Conservation (phyloP, 2,329 filamentous ascomycete genomes). For the Cordyceps javanica region DNA sequence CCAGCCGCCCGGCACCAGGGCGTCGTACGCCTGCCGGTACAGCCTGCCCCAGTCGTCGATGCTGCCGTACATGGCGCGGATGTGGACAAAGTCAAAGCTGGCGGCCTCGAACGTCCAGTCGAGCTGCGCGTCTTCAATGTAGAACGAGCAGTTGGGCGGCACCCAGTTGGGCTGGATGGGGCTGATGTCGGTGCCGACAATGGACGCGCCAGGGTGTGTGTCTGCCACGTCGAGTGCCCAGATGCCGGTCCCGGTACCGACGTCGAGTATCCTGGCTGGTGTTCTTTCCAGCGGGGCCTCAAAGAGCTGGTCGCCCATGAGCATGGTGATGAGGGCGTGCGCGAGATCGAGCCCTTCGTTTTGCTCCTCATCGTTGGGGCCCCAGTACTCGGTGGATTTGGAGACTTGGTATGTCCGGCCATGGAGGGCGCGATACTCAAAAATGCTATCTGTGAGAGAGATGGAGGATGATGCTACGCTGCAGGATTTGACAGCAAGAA, state of each 20-base stretch:
- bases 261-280: slow-evolving; percentile 8
- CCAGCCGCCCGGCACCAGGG: slow-evolving; percentile 50
- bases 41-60: slow-evolving; percentile 50
- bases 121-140: slow-evolving; percentile 27
- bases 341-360: slow-evolving; percentile 21
- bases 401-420: slow-evolving; percentile 26
- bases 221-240: slow-evolving; percentile 50
- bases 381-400: slow-evolving; percentile 23
- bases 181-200: slow-evolving; percentile 48
- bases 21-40: slow-evolving; percentile 42
- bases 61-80: slow-evolving; percentile 49
- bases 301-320: slow-evolving; percentile 18
- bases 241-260: slow-evolving; percentile 21
- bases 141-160: slow-evolving; percentile 37
- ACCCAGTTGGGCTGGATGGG: slow-evolving; percentile 52
- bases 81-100: slow-evolving; percentile 55
- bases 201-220: slow-evolving; percentile 36
- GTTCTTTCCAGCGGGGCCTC: slow-evolving; percentile 6
- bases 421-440: slow-evolving; percentile 26
- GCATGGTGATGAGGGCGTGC: slow-evolving; percentile 21
- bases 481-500: not conserved
- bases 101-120: slow-evolving; percentile 23
- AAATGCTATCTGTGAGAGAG: slow-evolving; percentile 27
- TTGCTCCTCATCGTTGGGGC: slow-evolving; percentile 23
- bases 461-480: slow-evolving; percentile 23